Conservation (phyloP, 164 flowering plant genomes). For the Aristolochia fimbriata region DNA sequence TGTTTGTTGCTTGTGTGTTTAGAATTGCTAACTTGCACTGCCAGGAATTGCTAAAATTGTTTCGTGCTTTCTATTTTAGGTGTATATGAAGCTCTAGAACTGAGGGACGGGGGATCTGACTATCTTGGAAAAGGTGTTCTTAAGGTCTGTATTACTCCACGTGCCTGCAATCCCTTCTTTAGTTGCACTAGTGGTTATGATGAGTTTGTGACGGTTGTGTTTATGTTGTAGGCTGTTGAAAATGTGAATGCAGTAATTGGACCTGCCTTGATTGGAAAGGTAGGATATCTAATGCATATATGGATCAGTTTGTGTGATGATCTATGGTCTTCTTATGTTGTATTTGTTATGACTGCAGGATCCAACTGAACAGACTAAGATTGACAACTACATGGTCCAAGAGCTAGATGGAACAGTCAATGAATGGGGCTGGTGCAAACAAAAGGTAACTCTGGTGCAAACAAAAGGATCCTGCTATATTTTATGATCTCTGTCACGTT, state of each 20-base stretch:
- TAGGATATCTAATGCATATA: background rate
- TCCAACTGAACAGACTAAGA: slow-evolving; percentile 28
- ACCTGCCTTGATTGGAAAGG: slow-evolving; percentile 55
- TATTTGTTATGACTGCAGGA: slow-evolving; percentile 16
- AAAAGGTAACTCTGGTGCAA: slow-evolving; percentile 20
- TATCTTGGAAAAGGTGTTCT: slow-evolving; percentile 51
- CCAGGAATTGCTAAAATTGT: background rate
- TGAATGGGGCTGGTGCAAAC: slow-evolving; percentile 51
- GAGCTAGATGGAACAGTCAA: slow-evolving; percentile 43
- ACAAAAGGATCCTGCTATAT: no score
- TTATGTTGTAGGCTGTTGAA: slow-evolving; percentile 33
- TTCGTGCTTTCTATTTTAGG: slow-evolving; percentile 15
- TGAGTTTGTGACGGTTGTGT: background rate
- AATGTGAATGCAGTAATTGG: slow-evolving; percentile 49
- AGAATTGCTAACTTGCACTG: background rate
- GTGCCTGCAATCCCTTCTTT: background rate
- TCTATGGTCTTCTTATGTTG: background rate
- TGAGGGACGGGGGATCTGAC: slow-evolving; percentile 54
- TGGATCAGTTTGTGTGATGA: background rate
- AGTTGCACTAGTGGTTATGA: background rate
- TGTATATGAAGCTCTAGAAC: slow-evolving; percentile 44
- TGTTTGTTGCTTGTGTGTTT: background rate
- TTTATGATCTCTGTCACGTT: background rate
- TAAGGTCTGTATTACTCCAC: slow-evolving; percentile 22
- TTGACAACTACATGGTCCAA: slow-evolving; percentile 43